These are phyloP conservation scores for Teratosphaeria gauchensis DNA, from an alignment of 2,329 filamentous ascomycete genomes.

Conservation along the genomic window DNA sequence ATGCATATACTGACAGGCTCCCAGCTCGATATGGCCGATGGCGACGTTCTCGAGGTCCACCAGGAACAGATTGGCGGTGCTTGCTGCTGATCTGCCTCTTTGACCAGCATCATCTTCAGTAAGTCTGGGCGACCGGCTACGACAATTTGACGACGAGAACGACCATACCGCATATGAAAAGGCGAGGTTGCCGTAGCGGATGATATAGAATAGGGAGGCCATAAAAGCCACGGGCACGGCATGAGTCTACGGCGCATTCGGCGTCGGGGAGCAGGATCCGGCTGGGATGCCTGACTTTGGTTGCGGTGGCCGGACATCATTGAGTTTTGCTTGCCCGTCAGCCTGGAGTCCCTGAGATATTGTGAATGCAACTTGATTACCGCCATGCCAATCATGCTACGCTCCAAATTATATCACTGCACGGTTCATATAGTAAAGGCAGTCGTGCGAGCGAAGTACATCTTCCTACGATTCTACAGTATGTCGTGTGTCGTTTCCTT, in stretches of 20 bases:
- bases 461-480: not conserved
- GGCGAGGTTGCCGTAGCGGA: not conserved
- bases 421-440: not conserved
- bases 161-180: not conserved
- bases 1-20: slow-evolving; percentile 2
- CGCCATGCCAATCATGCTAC: not conserved
- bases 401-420: not conserved
- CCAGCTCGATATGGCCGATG: slow-evolving; percentile 93
- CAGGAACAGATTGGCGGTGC: slow-evolving; percentile 80
- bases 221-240: not conserved
- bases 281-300: not conserved
- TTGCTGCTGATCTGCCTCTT: slow-evolving; percentile 18
- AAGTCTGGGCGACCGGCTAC: not conserved
- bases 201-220: not conserved
- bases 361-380: not conserved
- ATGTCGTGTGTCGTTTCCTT: not conserved
- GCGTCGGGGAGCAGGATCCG: not conserved
- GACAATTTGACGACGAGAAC: not conserved
- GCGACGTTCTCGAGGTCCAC: slow-evolving; percentile 92
- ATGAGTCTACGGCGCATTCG: not conserved
- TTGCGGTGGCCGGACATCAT: not conserved
- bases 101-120: not conserved
- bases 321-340: not conserved
- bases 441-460: not conserved
- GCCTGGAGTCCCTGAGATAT: not conserved